Base-by-base conservation (phyloP, 1,284 basidiomycete genomes). In the Malassezia obtusa region DNA sequence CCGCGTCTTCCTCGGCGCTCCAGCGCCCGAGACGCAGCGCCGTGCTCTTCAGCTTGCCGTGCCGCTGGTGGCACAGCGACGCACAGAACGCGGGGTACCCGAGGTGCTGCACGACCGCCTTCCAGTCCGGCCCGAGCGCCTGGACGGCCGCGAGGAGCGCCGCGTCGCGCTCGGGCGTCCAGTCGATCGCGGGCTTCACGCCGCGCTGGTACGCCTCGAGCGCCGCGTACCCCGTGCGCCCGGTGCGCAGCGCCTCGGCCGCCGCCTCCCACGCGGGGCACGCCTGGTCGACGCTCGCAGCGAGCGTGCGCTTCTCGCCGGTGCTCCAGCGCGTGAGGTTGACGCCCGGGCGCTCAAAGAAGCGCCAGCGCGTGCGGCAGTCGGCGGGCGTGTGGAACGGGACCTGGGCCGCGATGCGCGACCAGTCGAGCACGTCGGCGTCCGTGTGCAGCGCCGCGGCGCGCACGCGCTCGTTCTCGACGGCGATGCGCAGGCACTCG, bases 131-230 rank as follows among this genome's bases (percentile, higher is more conserved):
- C 3, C 53, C 53, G 5, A 41, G 12, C 8, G 25, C 35, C 4
- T 32, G 41, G 9, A 39, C 53, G 8, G 53, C 44, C 26, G 41
- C 26, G 7, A 56, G 37, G 9, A 56, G 28, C 8, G 44, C 48
- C 5, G 31, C 37, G 30, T 56, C 53, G 9, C 24, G 44, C 38
- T 50, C 48, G 1, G 38, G 28, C 25, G 53, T 50, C 53, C 53
- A 56, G 10, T 50, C 43, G 5, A 56, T 35, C 17, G 26, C 30
- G 11, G 40, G 53, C 41, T 50, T 50, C 17, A 31, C 25, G 9
- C 36, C 40, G 14, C 49, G 53, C 39, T 50, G 53, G 31, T 56
- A 50, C 44, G 45, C 33, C 22, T 56, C 53, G 12, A 56, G 41
- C 15, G 45, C 53, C 43, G 32, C 36, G 15, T 45, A 50, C 9